Percentiles rank a stretch among this genome's conserved stretches.
Conservation (phyloP, 2,329 filamentous ascomycete genomes). For the Cordyceps sp. region DNA sequence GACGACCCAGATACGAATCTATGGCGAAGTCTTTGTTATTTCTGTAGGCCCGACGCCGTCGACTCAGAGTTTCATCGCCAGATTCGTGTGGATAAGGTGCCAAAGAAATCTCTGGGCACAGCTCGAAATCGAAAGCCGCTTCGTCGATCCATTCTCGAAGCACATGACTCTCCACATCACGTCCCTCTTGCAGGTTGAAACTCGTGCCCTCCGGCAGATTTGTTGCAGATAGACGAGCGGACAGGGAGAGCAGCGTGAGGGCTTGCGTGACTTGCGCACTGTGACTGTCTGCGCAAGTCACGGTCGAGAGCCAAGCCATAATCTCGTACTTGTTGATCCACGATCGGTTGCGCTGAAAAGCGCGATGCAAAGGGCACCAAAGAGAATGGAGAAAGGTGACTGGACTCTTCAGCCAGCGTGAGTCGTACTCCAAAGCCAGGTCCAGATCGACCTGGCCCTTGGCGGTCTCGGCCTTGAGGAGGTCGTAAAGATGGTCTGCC, state of each 20-base stretch:
- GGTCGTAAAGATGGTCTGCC: neutral
- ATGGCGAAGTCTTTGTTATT: neutral
- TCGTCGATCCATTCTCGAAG: neutral
- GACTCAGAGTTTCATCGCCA: neutral
- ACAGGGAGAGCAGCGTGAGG: neutral
- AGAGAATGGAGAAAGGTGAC: neutral
- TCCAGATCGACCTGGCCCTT: neutral
- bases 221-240: neutral
- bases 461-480: neutral
- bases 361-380: neutral
- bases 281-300: neutral
- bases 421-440: neutral
- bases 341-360: neutral
- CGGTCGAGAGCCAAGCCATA: neutral
- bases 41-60: neutral
- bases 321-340: neutral
- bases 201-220: neutral
- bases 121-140: neutral
- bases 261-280: neutral
- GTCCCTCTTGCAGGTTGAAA: neutral
- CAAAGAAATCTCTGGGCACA: neutral
- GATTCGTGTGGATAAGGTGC: neutral
- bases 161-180: neutral
- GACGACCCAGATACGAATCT: neutral
- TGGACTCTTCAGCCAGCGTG: neutral